Evolutionary conservation across 1,284 basidiomycete genomes (phyloP).

Genomic region (Porogramme epimiltina): DNA sequence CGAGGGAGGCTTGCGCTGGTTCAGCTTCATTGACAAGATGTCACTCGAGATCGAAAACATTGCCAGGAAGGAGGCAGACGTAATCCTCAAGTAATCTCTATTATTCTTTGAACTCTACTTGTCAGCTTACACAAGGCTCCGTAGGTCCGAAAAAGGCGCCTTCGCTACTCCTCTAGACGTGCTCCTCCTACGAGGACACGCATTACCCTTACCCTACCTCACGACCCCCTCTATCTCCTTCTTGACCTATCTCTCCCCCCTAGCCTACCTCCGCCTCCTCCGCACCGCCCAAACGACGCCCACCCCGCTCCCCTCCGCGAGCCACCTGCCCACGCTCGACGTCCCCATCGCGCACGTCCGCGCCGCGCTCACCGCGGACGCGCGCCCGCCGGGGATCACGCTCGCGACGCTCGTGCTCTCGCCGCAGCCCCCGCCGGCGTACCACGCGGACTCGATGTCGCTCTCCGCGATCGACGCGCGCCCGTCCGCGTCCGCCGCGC

Average conservation of each 20-base stretch:
- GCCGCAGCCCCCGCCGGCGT: slow-evolving; percentile 28
- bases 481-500: slow-evolving; percentile 40
- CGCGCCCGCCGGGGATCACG: slow-evolving; percentile 48
- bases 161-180: slow-evolving; percentile 59
- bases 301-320: slow-evolving; percentile 20
- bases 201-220: slow-evolving; percentile 70
- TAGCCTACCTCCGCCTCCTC: slow-evolving; percentile 63
- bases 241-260: slow-evolving; percentile 66
- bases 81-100: slow-evolving; percentile 51
- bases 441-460: slow-evolving; percentile 21
- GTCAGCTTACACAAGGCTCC: neutral
- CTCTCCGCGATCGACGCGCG: slow-evolving; percentile 28
- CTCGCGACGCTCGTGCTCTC: slow-evolving; percentile 59
- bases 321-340: slow-evolving; percentile 47
- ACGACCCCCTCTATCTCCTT: slow-evolving; percentile 69
- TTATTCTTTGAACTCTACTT: neutral
- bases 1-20: slow-evolving; percentile 72
- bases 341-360: slow-evolving; percentile 53
- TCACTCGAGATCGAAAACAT: slow-evolving; percentile 50
- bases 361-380: slow-evolving; percentile 40
- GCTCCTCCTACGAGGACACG: slow-evolving; percentile 62
- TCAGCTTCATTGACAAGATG: slow-evolving; percentile 61
- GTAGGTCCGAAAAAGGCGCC: slow-evolving; percentile 36
- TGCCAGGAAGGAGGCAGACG: slow-evolving; percentile 53
- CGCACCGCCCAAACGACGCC: slow-evolving; percentile 34